phyloP scores from a whole-genome alignment of 2,329 filamentous ascomycete species.

The Monilinia vaccinii-corymbosi region DNA sequence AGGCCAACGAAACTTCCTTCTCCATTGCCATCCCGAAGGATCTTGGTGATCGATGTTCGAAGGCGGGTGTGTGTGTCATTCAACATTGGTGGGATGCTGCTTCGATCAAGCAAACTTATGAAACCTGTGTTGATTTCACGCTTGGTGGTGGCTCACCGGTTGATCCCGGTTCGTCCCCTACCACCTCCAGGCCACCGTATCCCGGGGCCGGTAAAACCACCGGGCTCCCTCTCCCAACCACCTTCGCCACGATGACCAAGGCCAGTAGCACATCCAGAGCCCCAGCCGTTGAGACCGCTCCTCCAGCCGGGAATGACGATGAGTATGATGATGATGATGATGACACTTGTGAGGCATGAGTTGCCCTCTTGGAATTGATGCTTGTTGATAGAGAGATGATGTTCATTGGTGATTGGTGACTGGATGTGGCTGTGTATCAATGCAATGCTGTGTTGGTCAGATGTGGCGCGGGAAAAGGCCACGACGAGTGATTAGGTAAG shows the following conservation, averaged over 20 bases:
- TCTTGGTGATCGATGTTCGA: slow-evolving; percentile 30
- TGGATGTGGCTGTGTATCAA: too few relatives aligned
- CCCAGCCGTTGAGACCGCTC: neutral
- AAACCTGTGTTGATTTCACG: slow-evolving; percentile 44
- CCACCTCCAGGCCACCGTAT: neutral
- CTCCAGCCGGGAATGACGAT: neutral
- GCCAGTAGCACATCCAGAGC: neutral
- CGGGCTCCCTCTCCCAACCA: neutral
- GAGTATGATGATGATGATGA: neutral
- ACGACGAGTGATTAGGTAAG: too few relatives aligned
- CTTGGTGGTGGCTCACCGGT: slow-evolving; percentile 18
- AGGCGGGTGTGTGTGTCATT: slow-evolving; percentile 32
- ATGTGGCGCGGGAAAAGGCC: too few relatives aligned
- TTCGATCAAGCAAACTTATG: slow-evolving; percentile 45
- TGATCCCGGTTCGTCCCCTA: neutral
- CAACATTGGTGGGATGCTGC: slow-evolving; percentile 47
- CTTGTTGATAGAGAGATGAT: too few relatives aligned
- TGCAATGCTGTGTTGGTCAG: too few relatives aligned
- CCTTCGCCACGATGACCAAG: neutral
- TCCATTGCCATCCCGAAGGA: slow-evolving; percentile 43
- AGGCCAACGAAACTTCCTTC: slow-evolving; percentile 39
- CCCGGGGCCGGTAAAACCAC: neutral
- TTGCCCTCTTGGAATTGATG: neutral
- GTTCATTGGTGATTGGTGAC: too few relatives aligned
- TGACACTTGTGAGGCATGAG: slow-evolving; percentile 5